Evolutionary conservation across 768 basidiomycete genomes (phyloP), one percentile per base, ranked within the genome.

Genomic region (Leccinum subtestaceum): DNA sequence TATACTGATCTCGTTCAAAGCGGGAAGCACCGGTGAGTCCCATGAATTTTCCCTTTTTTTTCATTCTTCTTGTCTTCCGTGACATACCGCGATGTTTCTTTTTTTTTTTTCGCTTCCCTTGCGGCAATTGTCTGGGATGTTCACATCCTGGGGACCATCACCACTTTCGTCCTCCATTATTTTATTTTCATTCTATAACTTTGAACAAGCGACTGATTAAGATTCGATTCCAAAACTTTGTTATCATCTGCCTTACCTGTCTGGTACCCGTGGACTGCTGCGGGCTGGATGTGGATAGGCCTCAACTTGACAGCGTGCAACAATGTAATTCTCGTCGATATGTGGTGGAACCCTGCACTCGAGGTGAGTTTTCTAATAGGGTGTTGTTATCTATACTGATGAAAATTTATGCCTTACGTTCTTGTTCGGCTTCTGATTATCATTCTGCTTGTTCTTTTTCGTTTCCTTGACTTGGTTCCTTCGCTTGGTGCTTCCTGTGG

Each of bases 1-100:
- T 46, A 97, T 98, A 60, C 75, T 99, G 62, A 95, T 98, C 62
- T 97, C 94, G 0, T 95, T 98, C 83, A 97, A 95, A 72, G 94
- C 95, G 29, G 95, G 95, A 4, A 91, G 91, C 67, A 93, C 90
- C n/a, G 93, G 93, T 91, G 65, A 55, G 78, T 73, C 34, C 11
- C 29, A 27, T 49, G 46, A 52, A 8, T 38, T 40, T 38, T 57
- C 36, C 25, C 19, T 5, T 32, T 58, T 36, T 27, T 45, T 1
- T 9, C 5, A 0, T 21, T 11, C 8, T 40, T 6, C 38, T 40
- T n/a, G 38, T 9, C n/a, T 34, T 52, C 32, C 29, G 38, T 58
- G 40, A 32, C 34, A 31, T 45, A 23, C 31, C 17, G 32, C 19
- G 27, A 31, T 23, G 6, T 51, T 52, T 19, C 32, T 32, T 32